Conservation (phyloP, 257 asterid species). For the Solanum okadae region DNA sequence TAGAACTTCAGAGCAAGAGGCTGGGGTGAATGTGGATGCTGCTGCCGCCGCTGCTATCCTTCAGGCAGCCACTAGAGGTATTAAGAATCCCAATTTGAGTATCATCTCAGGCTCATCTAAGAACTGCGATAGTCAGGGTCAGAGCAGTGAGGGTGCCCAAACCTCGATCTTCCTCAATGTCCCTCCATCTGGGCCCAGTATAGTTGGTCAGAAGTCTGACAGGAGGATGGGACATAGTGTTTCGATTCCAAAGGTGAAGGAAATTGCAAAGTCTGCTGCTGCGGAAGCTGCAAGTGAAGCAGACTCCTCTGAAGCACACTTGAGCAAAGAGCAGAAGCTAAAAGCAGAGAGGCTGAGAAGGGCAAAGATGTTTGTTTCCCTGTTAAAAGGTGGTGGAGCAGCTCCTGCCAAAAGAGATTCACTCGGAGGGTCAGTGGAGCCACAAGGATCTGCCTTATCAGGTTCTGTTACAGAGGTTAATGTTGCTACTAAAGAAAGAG, state of each 20-base stretch:
- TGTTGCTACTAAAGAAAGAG: slow-evolving; percentile 24
- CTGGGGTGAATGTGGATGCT: slow-evolving; percentile 53
- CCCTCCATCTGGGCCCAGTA: neutral
- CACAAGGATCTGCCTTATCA: slow-evolving; percentile 29
- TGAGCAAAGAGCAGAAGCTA: slow-evolving; percentile 66
- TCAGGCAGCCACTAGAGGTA: slow-evolving; percentile 83
- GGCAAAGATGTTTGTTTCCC: slow-evolving; percentile 87
- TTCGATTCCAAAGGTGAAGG: slow-evolving; percentile 1
- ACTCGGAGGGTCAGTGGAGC: slow-evolving; percentile 54
- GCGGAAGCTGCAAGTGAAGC: slow-evolving; percentile 22
- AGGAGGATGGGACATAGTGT: slow-evolving; percentile 5
- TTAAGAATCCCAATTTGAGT: slow-evolving; percentile 40
- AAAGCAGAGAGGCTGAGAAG: slow-evolving; percentile 84
- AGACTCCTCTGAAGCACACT: slow-evolving; percentile 33
- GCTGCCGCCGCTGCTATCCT: slow-evolving; percentile 84
- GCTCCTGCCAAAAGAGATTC: slow-evolving; percentile 39
- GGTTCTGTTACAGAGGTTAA: slow-evolving; percentile 19
- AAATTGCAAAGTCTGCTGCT: slow-evolving; percentile 8
- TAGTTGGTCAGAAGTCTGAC: slow-evolving; percentile 8
- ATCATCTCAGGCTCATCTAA: slow-evolving; percentile 17
- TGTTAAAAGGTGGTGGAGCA: slow-evolving; percentile 59
- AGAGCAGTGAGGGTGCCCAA: slow-evolving; percentile 20
- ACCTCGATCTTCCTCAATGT: slow-evolving; percentile 3
- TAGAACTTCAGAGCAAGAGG: slow-evolving; percentile 32
- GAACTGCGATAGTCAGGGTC: slow-evolving; percentile 13